Percentiles rank a stretch among this genome's conserved stretches.
These are phyloP conservation scores for Neonectria punicea DNA, from an alignment of 2,329 filamentous ascomycete genomes.

Conservation along the genomic window DNA sequence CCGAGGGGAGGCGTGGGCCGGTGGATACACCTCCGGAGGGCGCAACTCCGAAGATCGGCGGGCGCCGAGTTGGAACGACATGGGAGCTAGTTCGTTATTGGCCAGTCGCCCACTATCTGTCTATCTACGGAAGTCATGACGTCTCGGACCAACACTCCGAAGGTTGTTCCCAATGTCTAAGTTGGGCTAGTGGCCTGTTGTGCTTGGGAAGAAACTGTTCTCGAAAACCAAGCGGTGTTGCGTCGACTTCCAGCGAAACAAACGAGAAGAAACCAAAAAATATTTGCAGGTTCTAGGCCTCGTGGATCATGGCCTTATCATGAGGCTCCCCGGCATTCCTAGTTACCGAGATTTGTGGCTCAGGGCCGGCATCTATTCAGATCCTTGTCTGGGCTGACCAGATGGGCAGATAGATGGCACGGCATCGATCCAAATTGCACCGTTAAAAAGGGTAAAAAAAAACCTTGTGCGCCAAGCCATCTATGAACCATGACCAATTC, in stretches of 20 bases:
- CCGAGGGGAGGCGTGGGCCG: slow-evolving; percentile 2
- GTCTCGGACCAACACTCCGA: not conserved
- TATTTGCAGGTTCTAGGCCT: not conserved
- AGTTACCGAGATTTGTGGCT: slow-evolving; percentile 24
- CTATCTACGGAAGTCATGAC: not conserved
- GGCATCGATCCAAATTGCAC: not conserved
- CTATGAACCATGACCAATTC: not conserved
- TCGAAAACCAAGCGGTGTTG: not conserved
- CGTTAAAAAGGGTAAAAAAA: not conserved
- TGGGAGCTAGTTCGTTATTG: not conserved
- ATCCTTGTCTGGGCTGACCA: slow-evolving; percentile 16
- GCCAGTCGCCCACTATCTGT: slow-evolving; percentile 1
- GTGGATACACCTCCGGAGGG: slow-evolving; percentile 22
- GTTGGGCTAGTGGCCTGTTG: not conserved
- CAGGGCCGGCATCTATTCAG: slow-evolving; percentile 6
- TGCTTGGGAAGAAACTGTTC: too few relatives aligned
- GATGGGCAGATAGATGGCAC: slow-evolving; percentile 24
- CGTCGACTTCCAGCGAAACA: not conserved
- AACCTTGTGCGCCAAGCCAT: not conserved
- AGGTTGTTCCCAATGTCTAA: not conserved
- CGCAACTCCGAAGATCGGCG: slow-evolving; percentile 33
- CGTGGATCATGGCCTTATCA: not conserved
- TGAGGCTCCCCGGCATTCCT: slow-evolving; percentile 19
- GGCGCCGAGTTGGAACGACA: slow-evolving; percentile 13
- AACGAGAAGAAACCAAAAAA: not conserved